Evolutionary conservation across 164 flowering plant species (phyloP).

Genomic region (Chimonanthus salicifolius): DNA sequence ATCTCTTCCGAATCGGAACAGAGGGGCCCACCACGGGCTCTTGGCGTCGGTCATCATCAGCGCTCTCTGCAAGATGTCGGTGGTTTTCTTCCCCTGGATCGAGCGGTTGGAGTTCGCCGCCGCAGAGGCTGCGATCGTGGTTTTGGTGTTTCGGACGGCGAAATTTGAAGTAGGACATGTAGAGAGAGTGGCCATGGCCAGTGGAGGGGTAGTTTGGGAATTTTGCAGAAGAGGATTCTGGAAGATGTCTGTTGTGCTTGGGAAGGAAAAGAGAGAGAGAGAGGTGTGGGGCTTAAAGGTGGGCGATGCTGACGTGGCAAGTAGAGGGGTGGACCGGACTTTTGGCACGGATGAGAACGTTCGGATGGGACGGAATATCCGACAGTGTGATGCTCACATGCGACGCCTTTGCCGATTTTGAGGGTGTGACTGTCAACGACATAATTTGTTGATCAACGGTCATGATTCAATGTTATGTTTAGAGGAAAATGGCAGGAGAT

Average conservation of each 20-base stretch:
- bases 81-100: background rate
- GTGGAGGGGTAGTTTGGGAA: background rate
- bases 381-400: background rate
- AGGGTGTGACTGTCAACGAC: too few species aligned
- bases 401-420: background rate
- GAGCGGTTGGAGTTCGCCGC: background rate
- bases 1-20: background rate
- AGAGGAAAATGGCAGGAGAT: too few species aligned
- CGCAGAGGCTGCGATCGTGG: background rate
- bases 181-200: slow-evolving; percentile 4
- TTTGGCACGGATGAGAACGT: background rate
- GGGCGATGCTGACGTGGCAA: slow-evolving; percentile 1
- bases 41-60: slow-evolving; percentile 9
- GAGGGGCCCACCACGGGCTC: slow-evolving; percentile 10
- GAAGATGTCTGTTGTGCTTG: background rate
- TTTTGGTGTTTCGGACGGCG: background rate
- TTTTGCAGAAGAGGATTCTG: too few species aligned
- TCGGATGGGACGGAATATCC: slow-evolving; percentile 2
- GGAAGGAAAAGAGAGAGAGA: background rate
- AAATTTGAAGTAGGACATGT: background rate
- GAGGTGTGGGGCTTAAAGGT: background rate
- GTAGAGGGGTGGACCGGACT: background rate
- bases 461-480: too few species aligned
- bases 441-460: too few species aligned
- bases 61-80: slow-evolving; percentile 1